phyloP scores from a whole-genome alignment of 2,329 filamentous ascomycete species.

The Ceratocystis harringtonii region DNA sequence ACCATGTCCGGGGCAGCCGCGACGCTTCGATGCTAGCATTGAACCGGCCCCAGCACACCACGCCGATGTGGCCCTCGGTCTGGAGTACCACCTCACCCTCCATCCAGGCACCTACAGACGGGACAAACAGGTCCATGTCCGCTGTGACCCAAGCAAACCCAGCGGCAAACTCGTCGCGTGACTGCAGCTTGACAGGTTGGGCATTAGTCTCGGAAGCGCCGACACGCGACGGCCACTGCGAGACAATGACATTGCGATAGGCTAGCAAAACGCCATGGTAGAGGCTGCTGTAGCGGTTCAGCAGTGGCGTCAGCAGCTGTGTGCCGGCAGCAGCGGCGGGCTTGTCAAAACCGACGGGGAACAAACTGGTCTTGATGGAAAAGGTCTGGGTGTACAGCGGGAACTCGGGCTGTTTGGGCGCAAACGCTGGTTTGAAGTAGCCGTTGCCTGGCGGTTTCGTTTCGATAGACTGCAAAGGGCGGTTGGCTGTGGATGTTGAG shows the following conservation, averaged over 20 bases:
- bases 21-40: constrained; percentile 72
- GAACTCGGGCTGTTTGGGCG: constrained; percentile 33
- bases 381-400: constrained; percentile 68
- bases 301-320: constrained; percentile 59
- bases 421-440: constrained; percentile 27
- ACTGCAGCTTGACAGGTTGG: constrained; percentile 30
- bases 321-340: constrained; percentile 56
- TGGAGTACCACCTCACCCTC: constrained; percentile 75
- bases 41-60: constrained; percentile 83
- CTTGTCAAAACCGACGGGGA: constrained; percentile 52
- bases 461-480: constrained; percentile 21
- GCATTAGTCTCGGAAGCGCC: constrained; percentile 35
- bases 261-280: constrained; percentile 60
- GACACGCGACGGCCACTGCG: constrained; percentile 39
- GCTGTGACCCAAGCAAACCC: constrained; percentile 80
- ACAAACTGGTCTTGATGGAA: constrained; percentile 65
- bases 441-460: constrained; percentile 23
- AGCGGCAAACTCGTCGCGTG: constrained; percentile 69
- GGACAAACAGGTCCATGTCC: constrained; percentile 71
- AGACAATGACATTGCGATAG: constrained; percentile 54
- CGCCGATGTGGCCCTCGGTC: constrained; percentile 74
- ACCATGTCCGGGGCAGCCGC: constrained; percentile 64
- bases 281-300: constrained; percentile 61
- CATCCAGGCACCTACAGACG: constrained; percentile 55
- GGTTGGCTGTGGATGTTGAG: constrained; percentile 23